Percentiles rank a stretch among this genome's conserved stretches.
These are phyloP conservation scores for Pistacia integerrima DNA, from an alignment of 345 rosid species.

Conservation along the genomic window DNA sequence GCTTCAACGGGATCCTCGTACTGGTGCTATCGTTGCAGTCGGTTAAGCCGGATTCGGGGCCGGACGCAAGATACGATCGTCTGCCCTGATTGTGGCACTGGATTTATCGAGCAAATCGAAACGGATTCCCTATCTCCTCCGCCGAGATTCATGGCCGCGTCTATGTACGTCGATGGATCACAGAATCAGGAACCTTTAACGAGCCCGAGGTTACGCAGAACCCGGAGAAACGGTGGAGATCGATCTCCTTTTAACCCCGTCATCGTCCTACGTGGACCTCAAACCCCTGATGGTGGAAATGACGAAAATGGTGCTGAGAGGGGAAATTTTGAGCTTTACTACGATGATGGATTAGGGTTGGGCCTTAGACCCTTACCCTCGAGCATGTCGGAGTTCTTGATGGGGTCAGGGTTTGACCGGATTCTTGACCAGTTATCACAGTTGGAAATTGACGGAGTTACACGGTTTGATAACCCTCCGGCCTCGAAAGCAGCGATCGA, in stretches of 20 bases:
- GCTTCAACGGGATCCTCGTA: slow-evolving; percentile 41
- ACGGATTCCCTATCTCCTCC: slow-evolving; percentile 33
- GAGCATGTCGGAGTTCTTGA: slow-evolving; percentile 68
- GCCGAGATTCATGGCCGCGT: slow-evolving; percentile 28
- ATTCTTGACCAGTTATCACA: slow-evolving; percentile 67
- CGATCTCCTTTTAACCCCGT: slow-evolving; percentile 71
- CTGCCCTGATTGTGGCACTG: slow-evolving; percentile 58
- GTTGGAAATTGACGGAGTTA: slow-evolving; percentile 46
- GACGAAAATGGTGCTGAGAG: slow-evolving; percentile 29
- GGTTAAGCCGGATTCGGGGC: slow-evolving; percentile 32
- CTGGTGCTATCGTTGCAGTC: slow-evolving; percentile 69
- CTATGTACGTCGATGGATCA: slow-evolving; percentile 26
- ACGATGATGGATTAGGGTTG: slow-evolving; percentile 62
- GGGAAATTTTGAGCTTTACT: slow-evolving; percentile 57
- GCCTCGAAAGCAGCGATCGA: slow-evolving; percentile 64
- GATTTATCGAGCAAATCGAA: slow-evolving; percentile 53
- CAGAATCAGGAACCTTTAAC: slow-evolving; percentile 22
- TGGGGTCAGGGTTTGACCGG: slow-evolving; percentile 77
- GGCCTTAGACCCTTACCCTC: slow-evolving; percentile 65
- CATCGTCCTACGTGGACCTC: slow-evolving; percentile 54
- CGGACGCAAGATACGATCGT: slow-evolving; percentile 32
- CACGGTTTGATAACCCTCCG: slow-evolving; percentile 52
- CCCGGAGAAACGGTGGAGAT: slow-evolving; percentile 50
- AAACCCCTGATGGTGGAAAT: slow-evolving; percentile 22
- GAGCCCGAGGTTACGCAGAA: slow-evolving; percentile 35